These are phyloP conservation scores for Mangifera indica DNA, from an alignment of 345 rosid species.

Conservation along the genomic window DNA sequence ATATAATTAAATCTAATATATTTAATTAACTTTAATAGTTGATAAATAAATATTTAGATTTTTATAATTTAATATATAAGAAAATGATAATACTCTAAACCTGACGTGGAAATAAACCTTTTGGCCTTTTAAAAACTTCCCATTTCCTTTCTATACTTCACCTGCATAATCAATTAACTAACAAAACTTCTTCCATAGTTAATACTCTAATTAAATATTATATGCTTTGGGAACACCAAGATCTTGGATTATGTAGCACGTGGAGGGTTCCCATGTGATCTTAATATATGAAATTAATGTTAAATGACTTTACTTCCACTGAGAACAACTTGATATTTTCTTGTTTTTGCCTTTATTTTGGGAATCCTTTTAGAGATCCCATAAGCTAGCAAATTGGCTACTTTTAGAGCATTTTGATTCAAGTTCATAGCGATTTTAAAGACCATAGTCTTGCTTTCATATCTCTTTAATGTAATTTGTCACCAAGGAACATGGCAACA, in stretches of 20 bases:
- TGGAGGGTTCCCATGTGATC: constrained; percentile 41
- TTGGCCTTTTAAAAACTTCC: no score
- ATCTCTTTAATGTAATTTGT: background rate
- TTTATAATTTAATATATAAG: no score
- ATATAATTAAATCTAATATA: no score
- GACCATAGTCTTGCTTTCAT: constrained; percentile 23
- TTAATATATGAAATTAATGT: no score
- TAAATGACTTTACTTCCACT: constrained; percentile 30
- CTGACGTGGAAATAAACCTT: no score
- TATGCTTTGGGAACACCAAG: constrained; percentile 24
- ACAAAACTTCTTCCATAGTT: no score
- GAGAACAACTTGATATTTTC: constrained; percentile 4
- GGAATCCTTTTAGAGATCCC: constrained; percentile 31
- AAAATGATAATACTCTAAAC: no score
- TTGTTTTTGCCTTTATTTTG: constrained; percentile 13
- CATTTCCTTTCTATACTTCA: no score
- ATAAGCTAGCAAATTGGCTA: background rate
- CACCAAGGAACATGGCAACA: background rate
- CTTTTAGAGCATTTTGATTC: constrained; percentile 20
- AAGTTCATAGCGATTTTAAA: no score
- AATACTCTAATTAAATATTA: background rate
- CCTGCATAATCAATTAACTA: no score
- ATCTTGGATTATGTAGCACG: constrained; percentile 38
- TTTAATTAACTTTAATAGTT: no score
- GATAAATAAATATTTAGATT: no score